Percentiles rank a stretch among this genome's conserved stretches.
These are phyloP conservation scores for Exserohilum turcica DNA, from an alignment of 2,329 filamentous ascomycete genomes.

Conservation along the genomic window DNA sequence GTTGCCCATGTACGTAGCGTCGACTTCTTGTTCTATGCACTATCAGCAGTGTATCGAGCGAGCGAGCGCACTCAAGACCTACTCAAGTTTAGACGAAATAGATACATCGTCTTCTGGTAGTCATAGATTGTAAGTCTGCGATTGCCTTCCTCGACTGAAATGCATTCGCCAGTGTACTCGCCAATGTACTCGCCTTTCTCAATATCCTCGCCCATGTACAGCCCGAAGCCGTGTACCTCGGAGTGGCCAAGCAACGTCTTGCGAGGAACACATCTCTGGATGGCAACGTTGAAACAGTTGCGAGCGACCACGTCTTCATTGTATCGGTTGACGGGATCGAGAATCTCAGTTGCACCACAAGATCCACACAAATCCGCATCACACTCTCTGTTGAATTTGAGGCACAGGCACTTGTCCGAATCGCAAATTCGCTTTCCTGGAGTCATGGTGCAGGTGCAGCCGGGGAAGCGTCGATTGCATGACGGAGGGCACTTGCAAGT, in stretches of 20 bases:
- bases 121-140: conserved; percentile 70
- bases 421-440: conserved; percentile 48
- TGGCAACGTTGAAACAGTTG: conserved; percentile 72
- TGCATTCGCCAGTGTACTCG: conserved; percentile 80
- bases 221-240: conserved; percentile 74
- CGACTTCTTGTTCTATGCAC: conserved; percentile 59
- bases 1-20: conserved; percentile 78
- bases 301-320: conserved; percentile 61
- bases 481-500: conserved; percentile 68
- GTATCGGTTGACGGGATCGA: conserved; percentile 70
- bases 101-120: conserved; percentile 66
- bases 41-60: conserved; percentile 11
- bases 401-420: conserved; percentile 67
- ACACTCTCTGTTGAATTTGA: conserved; percentile 76
- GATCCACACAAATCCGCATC: conserved; percentile 74
- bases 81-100: conserved; percentile 59
- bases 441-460: conserved; percentile 47
- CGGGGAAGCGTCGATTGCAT: conserved; percentile 59
- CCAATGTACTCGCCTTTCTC: conserved; percentile 73
- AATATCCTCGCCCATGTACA: conserved; percentile 73
- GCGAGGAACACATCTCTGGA: conserved; percentile 71
- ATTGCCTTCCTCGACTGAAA: conserved; percentile 71
- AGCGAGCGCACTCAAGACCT: conserved; percentile 15
- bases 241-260: conserved; percentile 72
- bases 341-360: conserved; percentile 71